Evolutionary conservation across 2,329 filamentous ascomycete species (phyloP), one percentile per base, ranked within the genome.

Genomic region (Xylariaceae sp.): DNA sequence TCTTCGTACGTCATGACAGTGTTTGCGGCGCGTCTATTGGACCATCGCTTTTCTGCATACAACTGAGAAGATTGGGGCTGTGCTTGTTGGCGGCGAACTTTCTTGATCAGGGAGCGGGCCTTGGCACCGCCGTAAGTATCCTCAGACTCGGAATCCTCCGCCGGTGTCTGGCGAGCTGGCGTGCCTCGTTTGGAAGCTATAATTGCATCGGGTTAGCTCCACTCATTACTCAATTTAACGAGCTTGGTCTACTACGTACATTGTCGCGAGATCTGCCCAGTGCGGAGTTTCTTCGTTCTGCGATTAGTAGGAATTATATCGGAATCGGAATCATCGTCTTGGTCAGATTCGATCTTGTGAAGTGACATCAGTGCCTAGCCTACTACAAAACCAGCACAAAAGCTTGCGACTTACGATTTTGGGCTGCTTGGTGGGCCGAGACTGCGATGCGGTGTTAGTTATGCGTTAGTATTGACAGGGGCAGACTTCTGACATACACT

Each of bases 41-140:
- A 96, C 82, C 96, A 97, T 59, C 93, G 88, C 66, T 96, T 89
- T 73, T 96, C 92, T 51, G 83, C 82, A 62, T 87, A 82, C 5
- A 84, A 78, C 7, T 88, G 80, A 39, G 83, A 80, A 12, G 84
- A 81, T 62, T 86, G 82, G 19, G 84, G 80, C 66, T 90, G 64
- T 31, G 48, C 81, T 52, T 86, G 77, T 66, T 88, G 83, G 55
- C 87, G 84, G 50, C 87, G 88, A 55, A 90, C 89, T 69, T 90
- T 92, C 73, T 92, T 94, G 58, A 81, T 85, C 39, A 77, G 72
- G 51, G 77, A 84, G 62, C 85, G 87, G 53, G 82, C 83, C 53
- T 87, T 86, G 56, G 88, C 83, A 55, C 87, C 88, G 46, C 90
- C 90, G 66, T 96, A 96, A 42, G 82, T 88, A 55, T 89, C 88